Evolutionary conservation across 768 basidiomycete species (phyloP), one percentile per base, ranked within the genome.

Genomic region (Pleurotus eryngii): DNA sequence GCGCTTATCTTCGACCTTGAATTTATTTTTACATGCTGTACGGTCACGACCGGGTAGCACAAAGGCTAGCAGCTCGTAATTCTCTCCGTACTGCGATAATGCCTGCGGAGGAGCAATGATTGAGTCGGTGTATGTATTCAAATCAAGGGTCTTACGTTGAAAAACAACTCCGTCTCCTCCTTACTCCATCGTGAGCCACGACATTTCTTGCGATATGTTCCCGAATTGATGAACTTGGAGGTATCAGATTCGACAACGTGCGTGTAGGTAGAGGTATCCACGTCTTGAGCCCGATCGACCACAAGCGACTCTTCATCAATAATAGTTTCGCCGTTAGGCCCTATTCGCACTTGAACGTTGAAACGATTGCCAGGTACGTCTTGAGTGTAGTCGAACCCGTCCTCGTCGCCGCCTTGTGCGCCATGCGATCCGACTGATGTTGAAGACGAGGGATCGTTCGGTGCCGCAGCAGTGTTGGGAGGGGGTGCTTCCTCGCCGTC

Each of bases 11-110:
- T 96, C 95, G 0, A 85, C 80, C 64, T 92, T 95, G 76, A 94
- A 96, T 67, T 96, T 96, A 70, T 91, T 89, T 72, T 92, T 94
- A 70, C 95, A 93, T 24, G 93, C 87, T 65, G 89, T 92, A 17
- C 94, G 81, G 65, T 92, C 90, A 14, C 94, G 86, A 15, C 88
- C 87, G 39, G 92, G 91, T 17, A 96, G 78, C 11, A 94, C 79
- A 63, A 86, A 86, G 2, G 94, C 90, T 59, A 96, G 94, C 42
- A 95, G 80, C 68, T 95, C 93, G 65, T 95, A 96, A 64, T 95
- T 94, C 68, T 94, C 90, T 30, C 92, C 92, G 62, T 92, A 94
- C 67, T 94, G 92, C 3, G 86, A 80, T 27, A 95, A 74, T n/a
- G 90, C 92, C 94, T 95, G 64, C n/a, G 53, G 30, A 45, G 35